Evolutionary conservation across 331 rosid species (phyloP).

Genomic region (Arachis monticola): DNA sequence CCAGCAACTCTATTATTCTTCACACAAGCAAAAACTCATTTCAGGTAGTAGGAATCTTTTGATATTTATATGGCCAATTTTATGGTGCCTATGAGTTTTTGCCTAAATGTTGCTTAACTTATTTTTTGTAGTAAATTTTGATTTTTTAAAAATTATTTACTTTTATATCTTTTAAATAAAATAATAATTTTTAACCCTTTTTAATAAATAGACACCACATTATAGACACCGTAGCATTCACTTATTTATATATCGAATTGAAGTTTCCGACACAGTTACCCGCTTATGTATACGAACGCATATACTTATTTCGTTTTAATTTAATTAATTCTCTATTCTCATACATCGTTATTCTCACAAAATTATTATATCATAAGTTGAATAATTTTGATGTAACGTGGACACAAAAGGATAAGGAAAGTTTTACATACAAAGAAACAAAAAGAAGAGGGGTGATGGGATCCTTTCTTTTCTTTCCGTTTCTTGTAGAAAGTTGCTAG

Average conservation of each 20-base stretch:
- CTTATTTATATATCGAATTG: too few relatives aligned
- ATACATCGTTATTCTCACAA: background rate
- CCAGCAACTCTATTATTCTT: background rate
- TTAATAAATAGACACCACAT: too few relatives aligned
- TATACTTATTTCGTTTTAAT: background rate
- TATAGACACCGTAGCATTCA: too few relatives aligned
- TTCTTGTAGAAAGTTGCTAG: conserved; percentile 31
- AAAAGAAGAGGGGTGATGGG: conserved; percentile 39
- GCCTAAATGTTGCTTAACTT: too few relatives aligned
- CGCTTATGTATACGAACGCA: too few relatives aligned
- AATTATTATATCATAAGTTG: background rate
- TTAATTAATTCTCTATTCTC: too few relatives aligned
- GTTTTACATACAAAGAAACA: conserved; percentile 35
- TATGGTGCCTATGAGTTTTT: too few relatives aligned
- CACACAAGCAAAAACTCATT: background rate
- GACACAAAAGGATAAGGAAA: conserved; percentile 23
- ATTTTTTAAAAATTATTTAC: too few relatives aligned
- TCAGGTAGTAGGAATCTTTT: background rate
- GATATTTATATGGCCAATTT: background rate
- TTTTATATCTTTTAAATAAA: too few relatives aligned
- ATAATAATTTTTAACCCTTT: too few relatives aligned
- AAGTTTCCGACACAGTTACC: too few relatives aligned
- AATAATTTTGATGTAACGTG: background rate
- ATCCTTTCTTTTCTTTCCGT: conserved; percentile 19
- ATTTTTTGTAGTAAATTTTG: too few relatives aligned